Conservation (phyloP, 768 basidiomycete genomes). For the Inosperma sp. region DNA sequence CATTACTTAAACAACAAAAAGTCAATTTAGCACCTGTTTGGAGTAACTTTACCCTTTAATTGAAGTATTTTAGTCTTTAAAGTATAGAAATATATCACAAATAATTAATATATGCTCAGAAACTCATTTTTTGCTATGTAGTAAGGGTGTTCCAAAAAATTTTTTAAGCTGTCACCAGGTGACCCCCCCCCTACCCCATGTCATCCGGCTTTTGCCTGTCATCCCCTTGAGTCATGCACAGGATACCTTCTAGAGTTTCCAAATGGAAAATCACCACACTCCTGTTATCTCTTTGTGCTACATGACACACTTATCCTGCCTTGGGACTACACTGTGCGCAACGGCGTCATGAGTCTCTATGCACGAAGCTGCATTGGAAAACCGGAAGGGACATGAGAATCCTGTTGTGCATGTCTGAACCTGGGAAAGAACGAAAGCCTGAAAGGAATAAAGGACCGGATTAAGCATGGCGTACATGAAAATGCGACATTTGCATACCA, state of each 20-base stretch:
- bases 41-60: no score
- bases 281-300: constrained; percentile 20
- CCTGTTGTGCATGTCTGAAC: not conserved
- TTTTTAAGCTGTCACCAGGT: no score
- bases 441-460: not conserved
- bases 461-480: constrained; percentile 9
- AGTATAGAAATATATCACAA: no score
- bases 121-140: no score
- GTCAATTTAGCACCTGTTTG: no score
- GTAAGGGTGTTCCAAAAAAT: no score
- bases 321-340: constrained; percentile 12
- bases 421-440: not conserved
- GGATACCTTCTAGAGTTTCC: constrained; percentile 2
- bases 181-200: no score
- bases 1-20: no score
- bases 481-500: constrained; percentile 15
- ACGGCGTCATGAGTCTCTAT: not conserved
- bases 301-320: constrained; percentile 11
- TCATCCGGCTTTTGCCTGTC: no score
- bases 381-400: not conserved
- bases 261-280: not conserved
- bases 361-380: not conserved
- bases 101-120: no score
- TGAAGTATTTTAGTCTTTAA: no score
- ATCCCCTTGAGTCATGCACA: no score